Evolutionary conservation across 352 stramenopile species (phyloP).

Genomic region (Globisporangium iwayamae): DNA sequence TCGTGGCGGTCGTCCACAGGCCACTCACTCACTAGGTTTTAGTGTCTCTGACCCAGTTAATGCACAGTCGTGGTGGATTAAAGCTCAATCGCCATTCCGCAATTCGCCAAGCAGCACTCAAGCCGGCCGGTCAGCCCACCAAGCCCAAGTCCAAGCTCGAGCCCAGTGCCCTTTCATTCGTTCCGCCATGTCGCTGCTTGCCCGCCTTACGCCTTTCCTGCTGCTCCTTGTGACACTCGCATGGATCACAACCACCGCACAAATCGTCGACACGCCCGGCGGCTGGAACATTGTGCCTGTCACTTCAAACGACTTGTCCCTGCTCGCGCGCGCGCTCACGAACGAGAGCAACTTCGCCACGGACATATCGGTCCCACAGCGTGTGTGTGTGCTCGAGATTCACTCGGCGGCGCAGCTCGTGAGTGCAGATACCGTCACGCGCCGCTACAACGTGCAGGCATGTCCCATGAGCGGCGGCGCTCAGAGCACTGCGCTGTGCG

Average conservation of each 20-base stretch:
- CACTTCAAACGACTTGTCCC: constrained; percentile 21
- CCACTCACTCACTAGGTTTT: no score
- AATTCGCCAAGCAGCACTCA: background rate
- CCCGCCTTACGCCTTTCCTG: background rate
- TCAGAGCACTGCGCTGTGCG: constrained; percentile 39
- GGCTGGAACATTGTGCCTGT: constrained; percentile 24
- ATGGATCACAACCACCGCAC: constrained; percentile 10
- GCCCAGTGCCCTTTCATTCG: background rate
- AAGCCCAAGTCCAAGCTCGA: background rate
- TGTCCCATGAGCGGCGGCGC: constrained; percentile 29
- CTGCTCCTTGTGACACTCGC: background rate
- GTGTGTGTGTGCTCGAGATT: background rate
- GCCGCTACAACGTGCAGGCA: constrained; percentile 27
- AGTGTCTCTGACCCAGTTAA: no score
- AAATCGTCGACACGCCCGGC: constrained; percentile 22
- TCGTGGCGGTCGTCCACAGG: no score
- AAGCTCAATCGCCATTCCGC: background rate
- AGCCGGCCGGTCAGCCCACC: background rate
- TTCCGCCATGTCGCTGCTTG: background rate
- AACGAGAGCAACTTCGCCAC: background rate
- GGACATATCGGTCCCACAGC: no score
- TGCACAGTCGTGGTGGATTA: no score
- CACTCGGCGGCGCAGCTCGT: background rate
- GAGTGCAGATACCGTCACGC: background rate
- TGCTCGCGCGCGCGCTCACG: constrained; percentile 28